A percentile compares a stretch with the other conserved stretches of the same genome.
Conservation (phyloP, 176 grass and related monocot genomes). For the Avena atlantica region DNA sequence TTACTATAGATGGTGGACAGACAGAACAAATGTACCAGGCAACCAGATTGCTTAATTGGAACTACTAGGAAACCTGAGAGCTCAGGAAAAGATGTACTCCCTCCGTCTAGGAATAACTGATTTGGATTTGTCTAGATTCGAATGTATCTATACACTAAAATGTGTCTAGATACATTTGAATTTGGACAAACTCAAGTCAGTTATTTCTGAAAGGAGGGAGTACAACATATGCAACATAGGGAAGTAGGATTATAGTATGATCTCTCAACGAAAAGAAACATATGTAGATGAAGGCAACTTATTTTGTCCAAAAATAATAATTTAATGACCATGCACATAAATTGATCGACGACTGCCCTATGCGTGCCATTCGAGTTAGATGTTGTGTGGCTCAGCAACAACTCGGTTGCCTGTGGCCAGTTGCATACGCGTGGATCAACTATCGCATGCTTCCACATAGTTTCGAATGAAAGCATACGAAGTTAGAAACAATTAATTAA, state of each 20-base stretch:
- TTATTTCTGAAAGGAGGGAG: too few relatives aligned
- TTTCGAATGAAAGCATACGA: neutral
- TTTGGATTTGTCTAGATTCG: too few relatives aligned
- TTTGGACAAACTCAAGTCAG: accelerated
- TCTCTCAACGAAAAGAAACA: conserved; percentile 1
- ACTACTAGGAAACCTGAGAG: neutral
- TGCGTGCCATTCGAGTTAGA: neutral
- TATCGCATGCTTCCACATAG: neutral
- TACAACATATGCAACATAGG: too few relatives aligned
- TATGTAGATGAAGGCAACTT: conserved; percentile 1
- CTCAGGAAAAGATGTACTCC: neutral
- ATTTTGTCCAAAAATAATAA: neutral
- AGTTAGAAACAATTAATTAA: neutral
- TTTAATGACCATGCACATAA: neutral
- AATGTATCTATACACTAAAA: too few relatives aligned
- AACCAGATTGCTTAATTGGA: neutral
- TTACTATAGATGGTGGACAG: neutral
- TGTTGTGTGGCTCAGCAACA: neutral
- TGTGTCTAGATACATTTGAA: too few relatives aligned
- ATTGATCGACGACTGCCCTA: neutral
- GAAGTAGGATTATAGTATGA: neutral
- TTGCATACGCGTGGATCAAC: neutral
- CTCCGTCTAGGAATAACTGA: too few relatives aligned
- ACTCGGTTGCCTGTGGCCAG: neutral
- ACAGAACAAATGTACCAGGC: neutral